Percentiles rank a stretch among this genome's conserved stretches.
phyloP scores from a whole-genome alignment of 2,329 filamentous ascomycete genomes.

The Trichoderma oligosporum region DNA sequence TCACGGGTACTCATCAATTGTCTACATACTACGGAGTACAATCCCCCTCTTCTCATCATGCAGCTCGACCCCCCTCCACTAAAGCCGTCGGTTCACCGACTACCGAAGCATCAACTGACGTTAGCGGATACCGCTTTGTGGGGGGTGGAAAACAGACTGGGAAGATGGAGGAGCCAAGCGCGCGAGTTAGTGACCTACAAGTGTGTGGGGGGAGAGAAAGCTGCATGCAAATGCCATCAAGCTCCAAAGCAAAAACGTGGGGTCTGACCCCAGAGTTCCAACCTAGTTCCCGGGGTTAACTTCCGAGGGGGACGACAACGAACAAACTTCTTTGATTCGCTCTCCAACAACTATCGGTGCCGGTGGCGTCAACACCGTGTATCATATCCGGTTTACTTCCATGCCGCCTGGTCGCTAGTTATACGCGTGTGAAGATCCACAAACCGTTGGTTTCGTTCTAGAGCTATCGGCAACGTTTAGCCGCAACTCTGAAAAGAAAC shows the following conservation, averaged over 20 bases:
- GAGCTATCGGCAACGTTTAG: not conserved
- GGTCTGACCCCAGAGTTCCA: slow-evolving; percentile 10
- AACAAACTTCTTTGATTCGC: slow-evolving; percentile 12
- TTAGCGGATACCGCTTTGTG: not conserved
- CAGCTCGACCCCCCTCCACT: not conserved
- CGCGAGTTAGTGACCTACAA: too few species aligned
- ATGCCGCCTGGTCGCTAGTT: not conserved
- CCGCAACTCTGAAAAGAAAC: not conserved
- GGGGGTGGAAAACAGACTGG: not conserved
- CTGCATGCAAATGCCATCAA: not conserved
- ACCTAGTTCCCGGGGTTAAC: not conserved
- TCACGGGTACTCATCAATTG: not conserved
- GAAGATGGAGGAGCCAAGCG: not conserved
- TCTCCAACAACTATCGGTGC: not conserved
- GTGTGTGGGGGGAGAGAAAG: slow-evolving; percentile 1
- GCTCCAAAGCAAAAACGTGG: not conserved
- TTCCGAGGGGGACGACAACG: not conserved
- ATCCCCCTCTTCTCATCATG: slow-evolving; percentile 9
- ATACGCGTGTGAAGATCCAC: not conserved
- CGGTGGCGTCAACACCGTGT: slow-evolving; percentile 2
- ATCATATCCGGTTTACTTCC: slow-evolving; percentile 12
- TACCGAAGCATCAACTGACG: slow-evolving; percentile 9
- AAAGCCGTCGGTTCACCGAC: not conserved
- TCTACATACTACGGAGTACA: not conserved
- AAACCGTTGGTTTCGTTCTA: not conserved